These are phyloP conservation scores for Neofusicoccum cordaticola DNA, from an alignment of 2,329 filamentous ascomycete species.

Conservation along the genomic window DNA sequence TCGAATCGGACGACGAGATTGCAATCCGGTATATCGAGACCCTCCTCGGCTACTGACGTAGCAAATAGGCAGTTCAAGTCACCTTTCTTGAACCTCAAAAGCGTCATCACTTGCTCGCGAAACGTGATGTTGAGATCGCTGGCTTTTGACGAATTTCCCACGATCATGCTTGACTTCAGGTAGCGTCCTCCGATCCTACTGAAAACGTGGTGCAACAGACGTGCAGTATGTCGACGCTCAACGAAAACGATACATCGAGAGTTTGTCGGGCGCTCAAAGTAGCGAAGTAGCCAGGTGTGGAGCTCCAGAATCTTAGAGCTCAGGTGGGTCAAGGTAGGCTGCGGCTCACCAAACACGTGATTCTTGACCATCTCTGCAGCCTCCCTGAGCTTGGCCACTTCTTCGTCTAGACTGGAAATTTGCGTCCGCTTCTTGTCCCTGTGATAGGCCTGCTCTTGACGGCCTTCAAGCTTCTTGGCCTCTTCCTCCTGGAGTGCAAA, in stretches of 20 bases:
- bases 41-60: slow-evolving; percentile 65
- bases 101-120: slow-evolving; percentile 68
- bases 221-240: slow-evolving; percentile 72
- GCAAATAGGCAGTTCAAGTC: slow-evolving; percentile 61
- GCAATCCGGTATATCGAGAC: slow-evolving; percentile 64
- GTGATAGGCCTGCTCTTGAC: slow-evolving; percentile 8
- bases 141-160: slow-evolving; percentile 55
- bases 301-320: slow-evolving; percentile 73
- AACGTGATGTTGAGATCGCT: slow-evolving; percentile 65
- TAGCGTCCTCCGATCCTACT: slow-evolving; percentile 55
- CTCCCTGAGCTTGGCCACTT: slow-evolving; percentile 57
- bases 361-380: slow-evolving; percentile 56
- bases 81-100: slow-evolving; percentile 63
- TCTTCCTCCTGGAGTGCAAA: slow-evolving; percentile 65
- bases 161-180: slow-evolving; percentile 61
- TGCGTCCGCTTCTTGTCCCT: slow-evolving; percentile 48
- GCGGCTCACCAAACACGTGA: slow-evolving; percentile 47
- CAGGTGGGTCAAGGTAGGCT: slow-evolving; percentile 45
- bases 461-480: slow-evolving; percentile 55
- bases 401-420: slow-evolving; percentile 45
- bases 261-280: slow-evolving; percentile 59
- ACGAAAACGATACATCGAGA: slow-evolving; percentile 86
- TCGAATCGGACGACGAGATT: slow-evolving; percentile 76
- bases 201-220: slow-evolving; percentile 69
- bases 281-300: slow-evolving; percentile 56